A percentile compares a stretch with the other conserved stretches of the same genome.
These are phyloP conservation scores for Trametes maxima DNA, from an alignment of 768 basidiomycete species.

Conservation along the genomic window DNA sequence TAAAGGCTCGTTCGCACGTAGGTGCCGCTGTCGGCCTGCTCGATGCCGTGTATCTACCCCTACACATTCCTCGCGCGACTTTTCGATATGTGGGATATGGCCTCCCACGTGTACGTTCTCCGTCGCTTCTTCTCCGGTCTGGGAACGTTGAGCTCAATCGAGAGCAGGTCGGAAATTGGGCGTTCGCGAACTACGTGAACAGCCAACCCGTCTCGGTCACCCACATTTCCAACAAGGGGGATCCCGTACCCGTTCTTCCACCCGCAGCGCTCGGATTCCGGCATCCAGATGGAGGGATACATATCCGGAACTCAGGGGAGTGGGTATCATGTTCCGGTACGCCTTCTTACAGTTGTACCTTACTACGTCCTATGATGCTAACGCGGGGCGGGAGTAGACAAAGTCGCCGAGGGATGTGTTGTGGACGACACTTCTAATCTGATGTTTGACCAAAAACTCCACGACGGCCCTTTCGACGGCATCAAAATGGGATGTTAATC, in stretches of 20 bases:
- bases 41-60: constrained; percentile 52
- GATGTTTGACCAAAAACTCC: constrained; percentile 45
- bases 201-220: constrained; percentile 43
- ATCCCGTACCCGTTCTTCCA: constrained; percentile 38
- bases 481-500: constrained; percentile 30
- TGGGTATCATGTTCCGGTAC: constrained; percentile 55
- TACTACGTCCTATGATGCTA: background rate
- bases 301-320: constrained; percentile 41
- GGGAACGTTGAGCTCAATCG: background rate
- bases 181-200: constrained; percentile 59
- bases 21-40: constrained; percentile 57
- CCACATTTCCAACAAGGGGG: constrained; percentile 55
- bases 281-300: constrained; percentile 44
- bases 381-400: constrained; percentile 54
- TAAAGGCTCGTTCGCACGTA: constrained; percentile 4
- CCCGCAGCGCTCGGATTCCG: constrained; percentile 45
- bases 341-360: background rate
- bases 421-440: constrained; percentile 57
- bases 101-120: constrained; percentile 32
- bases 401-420: constrained; percentile 49
- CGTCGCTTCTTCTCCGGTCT: too few relatives aligned
- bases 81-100: constrained; percentile 33
- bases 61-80: constrained; percentile 44
- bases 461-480: constrained; percentile 48
- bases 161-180: constrained; percentile 54